Evolutionary conservation across 495 filamentous ascomycete genomes (phyloP).

Genomic region (Penicillium cosmopolitanum): DNA sequence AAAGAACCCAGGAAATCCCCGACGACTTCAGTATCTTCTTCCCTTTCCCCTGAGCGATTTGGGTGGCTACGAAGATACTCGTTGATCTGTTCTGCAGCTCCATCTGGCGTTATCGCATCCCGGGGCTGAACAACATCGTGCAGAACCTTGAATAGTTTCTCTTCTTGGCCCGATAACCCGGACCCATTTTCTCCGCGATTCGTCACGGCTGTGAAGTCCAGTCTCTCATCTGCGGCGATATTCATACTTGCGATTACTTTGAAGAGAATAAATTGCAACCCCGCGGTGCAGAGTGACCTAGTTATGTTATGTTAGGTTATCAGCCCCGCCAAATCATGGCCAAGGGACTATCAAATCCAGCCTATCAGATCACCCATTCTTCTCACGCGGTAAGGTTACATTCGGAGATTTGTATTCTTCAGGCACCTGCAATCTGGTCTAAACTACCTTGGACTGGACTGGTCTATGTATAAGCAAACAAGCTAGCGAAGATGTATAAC

Average conservation of each 20-base stretch:
- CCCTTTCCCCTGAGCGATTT: background rate
- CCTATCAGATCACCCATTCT: background rate
- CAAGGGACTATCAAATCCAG: background rate
- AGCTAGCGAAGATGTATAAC: background rate
- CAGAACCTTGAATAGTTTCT: background rate
- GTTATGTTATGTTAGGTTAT: background rate
- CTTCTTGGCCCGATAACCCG: background rate
- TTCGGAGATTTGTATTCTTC: slow-evolving; percentile 5
- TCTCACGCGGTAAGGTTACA: slow-evolving; percentile 3
- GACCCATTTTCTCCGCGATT: background rate
- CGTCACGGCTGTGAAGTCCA: background rate
- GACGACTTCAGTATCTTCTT: background rate
- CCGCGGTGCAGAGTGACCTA: background rate
- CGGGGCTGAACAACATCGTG: background rate
- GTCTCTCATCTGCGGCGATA: background rate
- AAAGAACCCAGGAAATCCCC: background rate
- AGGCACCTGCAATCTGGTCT: background rate
- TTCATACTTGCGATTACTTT: background rate
- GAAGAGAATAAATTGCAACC: background rate
- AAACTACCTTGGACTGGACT: background rate
- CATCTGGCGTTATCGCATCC: background rate
- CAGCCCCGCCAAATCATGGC: background rate
- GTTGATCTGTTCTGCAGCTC: background rate
- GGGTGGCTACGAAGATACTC: background rate
- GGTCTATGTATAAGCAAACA: background rate